phyloP scores from a whole-genome alignment of 306 rosid species.

The Acacia confusa region DNA sequence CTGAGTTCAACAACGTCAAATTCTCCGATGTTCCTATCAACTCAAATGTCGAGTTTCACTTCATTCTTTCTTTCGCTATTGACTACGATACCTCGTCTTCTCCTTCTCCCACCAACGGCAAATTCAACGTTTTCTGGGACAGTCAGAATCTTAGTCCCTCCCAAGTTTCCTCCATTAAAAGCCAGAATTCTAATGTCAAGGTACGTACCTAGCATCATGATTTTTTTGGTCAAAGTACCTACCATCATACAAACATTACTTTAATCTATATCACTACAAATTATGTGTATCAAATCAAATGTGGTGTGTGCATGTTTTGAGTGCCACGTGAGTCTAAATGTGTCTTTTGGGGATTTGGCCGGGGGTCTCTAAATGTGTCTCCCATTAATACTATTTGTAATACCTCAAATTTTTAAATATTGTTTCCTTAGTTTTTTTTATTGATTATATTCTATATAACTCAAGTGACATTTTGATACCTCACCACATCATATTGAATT shows the following conservation, averaged over 20 bases:
- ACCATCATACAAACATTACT: no score
- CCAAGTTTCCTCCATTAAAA: conserved; percentile 62
- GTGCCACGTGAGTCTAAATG: no score
- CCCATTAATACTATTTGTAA: no score
- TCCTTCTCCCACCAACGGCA: conserved; percentile 68
- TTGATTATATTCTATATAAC: no score
- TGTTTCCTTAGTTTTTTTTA: no score
- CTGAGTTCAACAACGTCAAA: conserved; percentile 63
- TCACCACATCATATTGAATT: no score
- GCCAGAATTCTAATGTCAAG: conserved; percentile 57
- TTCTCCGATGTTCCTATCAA: conserved; percentile 70
- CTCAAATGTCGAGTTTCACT: conserved; percentile 63
- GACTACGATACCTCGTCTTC: conserved; percentile 65
- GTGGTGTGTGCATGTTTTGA: background rate
- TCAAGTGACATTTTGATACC: no score
- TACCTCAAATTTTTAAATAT: no score
- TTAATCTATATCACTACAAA: background rate
- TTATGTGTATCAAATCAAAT: background rate
- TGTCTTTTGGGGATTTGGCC: no score
- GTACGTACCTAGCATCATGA: conserved; percentile 1
- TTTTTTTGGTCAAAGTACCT: no score
- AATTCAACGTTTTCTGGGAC: conserved; percentile 73
- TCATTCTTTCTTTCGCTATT: conserved; percentile 76
- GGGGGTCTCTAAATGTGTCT: no score
- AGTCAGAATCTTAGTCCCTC: conserved; percentile 60